Percentiles rank a stretch among this genome's conserved stretches.
Evolutionary conservation across 2,329 filamentous ascomycete genomes (phyloP).

Genomic region (Calonectria pauciramosa): DNA sequence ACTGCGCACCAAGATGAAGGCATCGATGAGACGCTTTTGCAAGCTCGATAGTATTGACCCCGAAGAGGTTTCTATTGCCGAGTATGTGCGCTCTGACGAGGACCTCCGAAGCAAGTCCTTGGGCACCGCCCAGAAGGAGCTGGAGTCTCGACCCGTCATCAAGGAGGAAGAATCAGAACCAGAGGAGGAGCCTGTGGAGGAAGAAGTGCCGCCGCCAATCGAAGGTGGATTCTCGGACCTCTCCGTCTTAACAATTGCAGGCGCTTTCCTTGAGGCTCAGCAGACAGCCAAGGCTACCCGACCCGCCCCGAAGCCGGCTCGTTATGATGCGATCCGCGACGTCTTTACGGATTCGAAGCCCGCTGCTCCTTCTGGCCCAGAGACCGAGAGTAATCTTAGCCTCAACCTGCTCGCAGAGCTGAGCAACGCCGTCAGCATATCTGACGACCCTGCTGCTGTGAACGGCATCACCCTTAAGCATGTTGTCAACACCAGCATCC

Average conservation of each 20-base stretch:
- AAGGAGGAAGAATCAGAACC: constrained; percentile 45
- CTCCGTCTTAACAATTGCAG: constrained; percentile 49
- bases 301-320: constrained; percentile 48
- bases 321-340: constrained; percentile 57
- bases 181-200: constrained; percentile 44
- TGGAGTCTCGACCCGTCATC: constrained; percentile 47
- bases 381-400: constrained; percentile 39
- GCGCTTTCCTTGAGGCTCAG: constrained; percentile 49
- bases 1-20: constrained; percentile 51
- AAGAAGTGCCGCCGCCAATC: constrained; percentile 39
- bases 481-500: not conserved
- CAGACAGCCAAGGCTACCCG: constrained; percentile 43
- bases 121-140: constrained; percentile 52
- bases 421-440: constrained; percentile 49
- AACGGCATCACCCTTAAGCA: constrained; percentile 24
- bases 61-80: constrained; percentile 51
- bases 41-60: constrained; percentile 49
- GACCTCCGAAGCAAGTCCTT: constrained; percentile 52
- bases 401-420: constrained; percentile 53
- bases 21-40: constrained; percentile 55
- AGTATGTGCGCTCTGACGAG: constrained; percentile 51
- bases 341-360: constrained; percentile 57
- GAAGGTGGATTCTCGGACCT: constrained; percentile 47
- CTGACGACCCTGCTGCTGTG: constrained; percentile 35
- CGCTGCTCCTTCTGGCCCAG: constrained; percentile 41